Evolutionary conservation across 352 stramenopile species (phyloP).

Genomic region (Phytopythium cucurbitacearum): DNA sequence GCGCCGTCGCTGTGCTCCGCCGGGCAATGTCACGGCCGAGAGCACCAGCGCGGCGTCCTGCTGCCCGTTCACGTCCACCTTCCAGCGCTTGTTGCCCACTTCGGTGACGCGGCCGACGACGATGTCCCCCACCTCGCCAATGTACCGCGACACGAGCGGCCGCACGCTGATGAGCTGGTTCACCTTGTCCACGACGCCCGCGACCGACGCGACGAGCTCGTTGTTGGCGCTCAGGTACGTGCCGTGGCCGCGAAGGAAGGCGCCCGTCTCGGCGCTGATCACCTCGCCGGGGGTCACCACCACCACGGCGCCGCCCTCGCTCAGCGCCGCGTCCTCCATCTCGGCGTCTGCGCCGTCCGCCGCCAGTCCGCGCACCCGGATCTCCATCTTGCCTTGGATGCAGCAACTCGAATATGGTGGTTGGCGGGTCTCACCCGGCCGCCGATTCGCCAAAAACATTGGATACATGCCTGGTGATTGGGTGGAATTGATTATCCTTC

Average conservation of each 20-base stretch:
- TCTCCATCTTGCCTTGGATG: slow-evolving; percentile 18
- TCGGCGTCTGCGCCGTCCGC: background rate
- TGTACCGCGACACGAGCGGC: slow-evolving; percentile 88
- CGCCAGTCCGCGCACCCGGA: slow-evolving; percentile 24
- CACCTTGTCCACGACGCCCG: slow-evolving; percentile 93
- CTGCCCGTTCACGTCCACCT: slow-evolving; percentile 90
- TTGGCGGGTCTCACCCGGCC: no score
- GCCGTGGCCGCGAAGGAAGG: slow-evolving; percentile 91
- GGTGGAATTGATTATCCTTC: no score
- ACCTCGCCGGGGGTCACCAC: slow-evolving; percentile 74
- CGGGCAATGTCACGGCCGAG: slow-evolving; percentile 93
- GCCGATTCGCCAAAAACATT: no score
- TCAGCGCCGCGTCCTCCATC: slow-evolving; percentile 17
- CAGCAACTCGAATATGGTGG: no score
- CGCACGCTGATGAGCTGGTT: slow-evolving; percentile 96
- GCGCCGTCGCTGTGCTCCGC: slow-evolving; percentile 93
- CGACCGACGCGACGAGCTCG: slow-evolving; percentile 90
- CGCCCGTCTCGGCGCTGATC: slow-evolving; percentile 70
- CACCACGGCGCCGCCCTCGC: slow-evolving; percentile 41
- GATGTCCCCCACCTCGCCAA: slow-evolving; percentile 95
- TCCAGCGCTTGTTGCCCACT: slow-evolving; percentile 94
- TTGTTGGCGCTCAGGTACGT: slow-evolving; percentile 90
- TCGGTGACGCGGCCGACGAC: slow-evolving; percentile 94
- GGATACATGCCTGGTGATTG: no score
- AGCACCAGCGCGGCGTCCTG: slow-evolving; percentile 89